Conservation (phyloP, 2,329 filamentous ascomycete species). For the Penicillium sp. region DNA sequence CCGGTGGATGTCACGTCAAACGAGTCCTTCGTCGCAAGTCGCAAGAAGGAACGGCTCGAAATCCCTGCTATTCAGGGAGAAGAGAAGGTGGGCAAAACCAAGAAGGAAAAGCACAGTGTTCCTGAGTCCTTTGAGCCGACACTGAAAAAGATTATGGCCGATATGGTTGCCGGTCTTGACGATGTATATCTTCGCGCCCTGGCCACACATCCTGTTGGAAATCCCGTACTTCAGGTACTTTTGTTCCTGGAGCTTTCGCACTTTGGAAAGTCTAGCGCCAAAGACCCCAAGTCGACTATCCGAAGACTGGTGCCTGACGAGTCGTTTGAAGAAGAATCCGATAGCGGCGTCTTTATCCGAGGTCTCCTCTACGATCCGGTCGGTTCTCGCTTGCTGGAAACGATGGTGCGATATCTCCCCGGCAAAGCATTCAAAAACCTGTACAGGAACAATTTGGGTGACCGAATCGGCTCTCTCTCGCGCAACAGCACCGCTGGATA, state of each 20-base stretch:
- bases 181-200: constrained; percentile 76
- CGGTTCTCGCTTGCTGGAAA: constrained; percentile 85
- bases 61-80: constrained; percentile 48
- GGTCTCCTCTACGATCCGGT: constrained; percentile 85
- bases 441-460: constrained; percentile 73
- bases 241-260: constrained; percentile 79
- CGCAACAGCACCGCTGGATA: constrained; percentile 90
- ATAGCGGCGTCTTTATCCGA: constrained; percentile 76
- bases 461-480: constrained; percentile 72
- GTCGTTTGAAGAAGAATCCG: constrained; percentile 66
- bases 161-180: constrained; percentile 71
- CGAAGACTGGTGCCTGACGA: constrained; percentile 76
- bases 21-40: constrained; percentile 78
- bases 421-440: constrained; percentile 88
- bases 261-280: constrained; percentile 63
- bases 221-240: constrained; percentile 86
- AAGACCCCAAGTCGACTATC: constrained; percentile 66
- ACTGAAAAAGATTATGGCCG: constrained; percentile 74
- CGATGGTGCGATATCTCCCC: constrained; percentile 72
- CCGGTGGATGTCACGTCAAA: constrained; percentile 67
- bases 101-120: constrained; percentile 55
- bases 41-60: constrained; percentile 82
- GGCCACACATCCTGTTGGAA: constrained; percentile 83
- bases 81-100: constrained; percentile 47
- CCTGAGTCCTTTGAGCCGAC: constrained; percentile 75